A percentile compares a stretch with the other conserved stretches of the same genome.
These are phyloP conservation scores for Neoscytalidium dimidiatum DNA, from an alignment of 2,329 filamentous ascomycete genomes.

Conservation along the genomic window DNA sequence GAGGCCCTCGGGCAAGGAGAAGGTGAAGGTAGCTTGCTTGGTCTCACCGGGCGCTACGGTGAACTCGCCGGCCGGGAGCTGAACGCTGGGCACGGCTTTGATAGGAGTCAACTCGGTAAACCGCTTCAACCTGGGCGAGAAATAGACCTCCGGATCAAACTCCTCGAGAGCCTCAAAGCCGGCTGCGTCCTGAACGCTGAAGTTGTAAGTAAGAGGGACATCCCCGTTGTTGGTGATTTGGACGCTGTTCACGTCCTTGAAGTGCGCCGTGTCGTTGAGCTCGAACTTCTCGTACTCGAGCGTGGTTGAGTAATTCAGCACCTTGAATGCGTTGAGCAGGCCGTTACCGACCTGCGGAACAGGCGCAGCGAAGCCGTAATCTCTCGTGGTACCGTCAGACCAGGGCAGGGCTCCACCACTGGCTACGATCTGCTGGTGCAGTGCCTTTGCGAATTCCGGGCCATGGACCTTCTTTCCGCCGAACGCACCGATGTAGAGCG, in stretches of 20 bases:
- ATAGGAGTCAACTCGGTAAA: constrained; percentile 10
- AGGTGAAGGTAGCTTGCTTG: background rate
- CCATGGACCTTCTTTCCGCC: constrained; percentile 28
- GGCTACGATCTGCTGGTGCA: constrained; percentile 31
- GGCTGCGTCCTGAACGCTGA: constrained; percentile 53
- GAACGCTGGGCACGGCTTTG: constrained; percentile 22
- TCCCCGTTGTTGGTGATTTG: constrained; percentile 57
- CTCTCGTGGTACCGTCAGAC: constrained; percentile 21
- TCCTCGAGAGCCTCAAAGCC: constrained; percentile 55
- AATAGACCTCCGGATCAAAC: constrained; percentile 23
- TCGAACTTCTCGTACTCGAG: constrained; percentile 60
- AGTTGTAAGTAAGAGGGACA: constrained; percentile 52
- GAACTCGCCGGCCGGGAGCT: constrained; percentile 26
- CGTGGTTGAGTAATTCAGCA: constrained; percentile 56
- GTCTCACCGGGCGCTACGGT: constrained; percentile 20
- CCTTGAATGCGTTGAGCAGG: constrained; percentile 61
- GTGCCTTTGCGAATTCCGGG: constrained; percentile 27
- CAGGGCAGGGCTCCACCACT: constrained; percentile 31
- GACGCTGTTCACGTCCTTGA: constrained; percentile 53
- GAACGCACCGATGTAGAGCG: constrained; percentile 31
- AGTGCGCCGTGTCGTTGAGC: constrained; percentile 66
- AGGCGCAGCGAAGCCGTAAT: constrained; percentile 37
- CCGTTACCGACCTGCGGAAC: constrained; percentile 64
- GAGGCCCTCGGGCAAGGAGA: constrained; percentile 21
- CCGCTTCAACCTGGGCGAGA: constrained; percentile 24